A percentile compares a stretch with the other conserved stretches of the same genome.
Conservation (phyloP, 2,329 filamentous ascomycete species). For the Zymoseptoria tritici region DNA sequence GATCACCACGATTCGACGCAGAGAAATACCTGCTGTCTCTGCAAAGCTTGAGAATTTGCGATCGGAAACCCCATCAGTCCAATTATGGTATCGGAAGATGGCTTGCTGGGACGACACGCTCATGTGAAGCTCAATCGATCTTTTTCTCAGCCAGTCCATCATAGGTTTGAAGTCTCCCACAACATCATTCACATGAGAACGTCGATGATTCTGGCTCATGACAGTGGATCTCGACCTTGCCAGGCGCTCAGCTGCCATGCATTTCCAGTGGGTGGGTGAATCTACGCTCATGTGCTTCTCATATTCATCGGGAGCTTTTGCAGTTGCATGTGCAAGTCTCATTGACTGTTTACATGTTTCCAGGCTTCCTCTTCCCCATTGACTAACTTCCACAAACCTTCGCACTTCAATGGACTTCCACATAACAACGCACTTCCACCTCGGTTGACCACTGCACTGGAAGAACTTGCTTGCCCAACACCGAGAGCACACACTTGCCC, state of each 20-base stretch:
- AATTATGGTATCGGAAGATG: background rate
- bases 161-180: background rate
- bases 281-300: background rate
- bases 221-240: background rate
- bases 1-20: background rate
- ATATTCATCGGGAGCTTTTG: background rate
- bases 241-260: background rate
- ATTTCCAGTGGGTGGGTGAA: background rate
- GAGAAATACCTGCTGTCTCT: background rate
- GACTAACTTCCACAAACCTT: background rate
- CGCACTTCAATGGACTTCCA: background rate
- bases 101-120: background rate
- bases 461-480: background rate
- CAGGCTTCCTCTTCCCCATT: background rate
- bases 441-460: background rate
- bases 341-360: background rate
- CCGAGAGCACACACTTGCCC: background rate
- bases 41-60: background rate
- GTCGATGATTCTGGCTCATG: background rate
- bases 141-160: background rate
- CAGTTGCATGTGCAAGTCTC: background rate
- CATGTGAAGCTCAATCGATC: background rate
- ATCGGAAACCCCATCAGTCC: background rate
- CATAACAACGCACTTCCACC: background rate
- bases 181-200: background rate